phyloP scores from a whole-genome alignment of 495 filamentous ascomycete species.

The Talaromyces proteolyticus region DNA sequence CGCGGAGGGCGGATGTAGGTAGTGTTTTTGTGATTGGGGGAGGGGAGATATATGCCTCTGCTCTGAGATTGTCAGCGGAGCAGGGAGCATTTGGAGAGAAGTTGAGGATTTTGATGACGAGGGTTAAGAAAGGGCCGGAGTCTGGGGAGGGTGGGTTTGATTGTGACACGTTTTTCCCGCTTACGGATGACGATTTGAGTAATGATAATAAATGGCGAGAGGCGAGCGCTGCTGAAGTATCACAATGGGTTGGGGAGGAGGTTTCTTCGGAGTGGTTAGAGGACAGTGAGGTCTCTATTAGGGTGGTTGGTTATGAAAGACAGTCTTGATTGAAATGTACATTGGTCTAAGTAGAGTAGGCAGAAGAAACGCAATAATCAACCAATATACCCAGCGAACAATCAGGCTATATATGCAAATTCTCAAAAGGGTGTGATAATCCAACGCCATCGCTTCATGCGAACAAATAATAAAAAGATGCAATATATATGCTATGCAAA shows the following conservation, averaged over 20 bases:
- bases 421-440: not conserved
- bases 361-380: not conserved
- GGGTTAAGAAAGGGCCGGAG: conserved; percentile 23
- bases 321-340: conserved; percentile 7
- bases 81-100: not conserved
- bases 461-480: not conserved
- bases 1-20: conserved; percentile 18
- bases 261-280: conserved; percentile 35
- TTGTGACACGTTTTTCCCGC: conserved; percentile 84
- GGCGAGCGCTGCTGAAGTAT: conserved; percentile 29
- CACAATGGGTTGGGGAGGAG: conserved; percentile 39
- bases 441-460: conserved; percentile 3
- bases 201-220: conserved; percentile 27
- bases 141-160: conserved; percentile 52
- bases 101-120: conserved; percentile 40
- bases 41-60: conserved; percentile 71
- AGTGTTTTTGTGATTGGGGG: conserved; percentile 86
- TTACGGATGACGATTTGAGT: conserved; percentile 30
- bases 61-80: conserved; percentile 38
- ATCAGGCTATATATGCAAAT: conserved; percentile 2
- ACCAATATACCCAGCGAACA: not conserved
- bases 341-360: not conserved
- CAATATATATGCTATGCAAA: not conserved
- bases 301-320: conserved; percentile 41
- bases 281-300: conserved; percentile 34